Percentiles rank a stretch among this genome's conserved stretches.
phyloP scores from a whole-genome alignment of 108 stramenopile species.

The Cylindrotheca fusiformis region DNA sequence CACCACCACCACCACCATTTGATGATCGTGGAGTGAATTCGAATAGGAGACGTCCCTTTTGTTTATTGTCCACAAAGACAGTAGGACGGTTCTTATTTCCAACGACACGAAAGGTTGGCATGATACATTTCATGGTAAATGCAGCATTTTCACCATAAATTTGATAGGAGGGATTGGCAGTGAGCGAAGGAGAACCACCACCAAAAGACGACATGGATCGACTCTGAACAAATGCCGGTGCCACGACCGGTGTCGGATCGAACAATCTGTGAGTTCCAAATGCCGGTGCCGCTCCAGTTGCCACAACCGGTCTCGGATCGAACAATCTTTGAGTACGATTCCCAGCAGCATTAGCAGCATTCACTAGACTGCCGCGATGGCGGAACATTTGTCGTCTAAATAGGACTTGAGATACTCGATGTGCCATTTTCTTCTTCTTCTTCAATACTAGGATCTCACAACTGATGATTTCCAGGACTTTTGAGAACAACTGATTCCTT shows the following conservation, averaged over 20 bases:
- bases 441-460: no score
- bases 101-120: slow-evolving; percentile 23
- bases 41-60: slow-evolving; percentile 25
- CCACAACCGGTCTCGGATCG: not conserved
- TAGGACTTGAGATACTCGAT: no score
- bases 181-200: not conserved
- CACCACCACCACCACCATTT: not conserved
- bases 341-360: no score
- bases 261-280: no score
- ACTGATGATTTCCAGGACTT: no score
- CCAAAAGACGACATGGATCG: not conserved
- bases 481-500: no score
- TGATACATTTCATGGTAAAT: slow-evolving; percentile 23
- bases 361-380: no score
- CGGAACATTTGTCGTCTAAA: no score
- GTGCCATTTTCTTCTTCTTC: no score
- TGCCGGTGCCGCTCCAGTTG: no score
- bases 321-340: no score
- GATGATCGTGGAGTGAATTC: slow-evolving; percentile 15
- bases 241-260: not conserved
- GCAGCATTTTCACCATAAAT: slow-evolving; percentile 29
- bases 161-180: slow-evolving; percentile 21
- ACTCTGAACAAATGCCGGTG: not conserved
- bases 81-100: slow-evolving; percentile 8
- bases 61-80: not conserved